These are phyloP conservation scores for Botrytis cinerea DNA, from an alignment of 2,329 filamentous ascomycete genomes.

Conservation along the genomic window DNA sequence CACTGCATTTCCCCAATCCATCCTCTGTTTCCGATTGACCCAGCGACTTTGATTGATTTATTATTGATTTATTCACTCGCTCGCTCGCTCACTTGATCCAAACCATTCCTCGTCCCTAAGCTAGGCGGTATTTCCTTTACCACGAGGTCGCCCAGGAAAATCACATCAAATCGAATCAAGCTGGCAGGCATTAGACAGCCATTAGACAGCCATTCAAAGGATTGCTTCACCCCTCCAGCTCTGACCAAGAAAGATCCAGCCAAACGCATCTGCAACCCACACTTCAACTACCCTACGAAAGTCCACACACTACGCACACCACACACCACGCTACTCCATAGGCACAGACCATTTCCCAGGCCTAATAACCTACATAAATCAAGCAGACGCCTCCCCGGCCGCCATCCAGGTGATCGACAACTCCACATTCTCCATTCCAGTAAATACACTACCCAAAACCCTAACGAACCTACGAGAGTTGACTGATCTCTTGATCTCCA, in stretches of 20 bases:
- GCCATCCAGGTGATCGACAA: slow-evolving; percentile 46
- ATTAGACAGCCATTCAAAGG: background rate
- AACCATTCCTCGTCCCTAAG: background rate
- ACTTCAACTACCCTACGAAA: slow-evolving; percentile 35
- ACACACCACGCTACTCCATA: slow-evolving; percentile 9
- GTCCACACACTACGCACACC: background rate
- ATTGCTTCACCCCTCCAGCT: slow-evolving; percentile 23
- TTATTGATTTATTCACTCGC: background rate
- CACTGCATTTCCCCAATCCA: background rate
- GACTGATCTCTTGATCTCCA: background rate
- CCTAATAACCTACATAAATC: slow-evolving; percentile 42
- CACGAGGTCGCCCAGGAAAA: background rate
- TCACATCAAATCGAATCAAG: background rate
- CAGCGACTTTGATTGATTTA: background rate
- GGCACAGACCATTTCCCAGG: slow-evolving; percentile 34
- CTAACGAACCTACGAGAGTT: background rate
- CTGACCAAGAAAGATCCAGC: slow-evolving; percentile 19
- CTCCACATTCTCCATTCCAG: slow-evolving; percentile 41
- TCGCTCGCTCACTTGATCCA: background rate
- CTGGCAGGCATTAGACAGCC: background rate
- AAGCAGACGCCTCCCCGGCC: slow-evolving; percentile 42
- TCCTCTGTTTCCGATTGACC: background rate
- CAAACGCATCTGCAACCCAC: slow-evolving; percentile 20
- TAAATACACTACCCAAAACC: slow-evolving; percentile 11
- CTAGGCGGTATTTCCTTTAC: background rate